Evolutionary conservation across 2,329 filamentous ascomycete genomes (phyloP).

Genomic region (Westerdykella aurantiaca): DNA sequence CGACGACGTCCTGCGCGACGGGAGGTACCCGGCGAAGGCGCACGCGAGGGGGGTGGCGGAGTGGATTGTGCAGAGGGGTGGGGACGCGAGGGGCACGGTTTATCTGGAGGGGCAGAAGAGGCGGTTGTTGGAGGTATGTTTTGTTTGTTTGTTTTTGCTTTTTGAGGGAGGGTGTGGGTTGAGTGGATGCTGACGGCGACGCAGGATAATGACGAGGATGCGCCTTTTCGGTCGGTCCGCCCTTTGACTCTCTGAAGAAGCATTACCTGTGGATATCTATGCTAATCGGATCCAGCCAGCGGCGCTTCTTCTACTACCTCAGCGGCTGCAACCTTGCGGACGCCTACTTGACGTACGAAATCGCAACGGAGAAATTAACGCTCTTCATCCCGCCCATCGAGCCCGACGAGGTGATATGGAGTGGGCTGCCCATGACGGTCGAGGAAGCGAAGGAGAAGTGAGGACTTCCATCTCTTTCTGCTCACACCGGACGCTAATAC

Average conservation of each 20-base stretch:
- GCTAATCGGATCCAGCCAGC: constrained; percentile 54
- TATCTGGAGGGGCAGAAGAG: constrained; percentile 85
- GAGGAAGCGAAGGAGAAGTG: constrained; percentile 71
- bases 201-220: constrained; percentile 73
- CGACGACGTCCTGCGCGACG: constrained; percentile 45
- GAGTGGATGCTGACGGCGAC: neutral
- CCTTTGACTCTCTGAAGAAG: neutral
- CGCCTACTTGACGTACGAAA: constrained; percentile 74
- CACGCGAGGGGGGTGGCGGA: constrained; percentile 81
- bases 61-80: constrained; percentile 62
- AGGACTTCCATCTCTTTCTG: constrained; percentile 45
- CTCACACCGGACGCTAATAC: constrained; percentile 1
- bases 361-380: constrained; percentile 64
- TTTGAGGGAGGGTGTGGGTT: neutral
- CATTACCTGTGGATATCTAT: neutral
- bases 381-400: constrained; percentile 89
- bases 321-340: constrained; percentile 80
- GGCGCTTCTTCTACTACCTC: constrained; percentile 90
- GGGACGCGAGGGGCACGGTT: constrained; percentile 63
- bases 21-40: constrained; percentile 74
- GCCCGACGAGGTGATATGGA: constrained; percentile 88
- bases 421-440: constrained; percentile 71
- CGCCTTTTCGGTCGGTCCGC: constrained; percentile 64
- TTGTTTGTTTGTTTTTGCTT: neutral
- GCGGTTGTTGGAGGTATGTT: constrained; percentile 61